These are phyloP conservation scores for Fistulifera pelliculosa DNA, from an alignment of 108 stramenopile genomes.

Conservation along the genomic window DNA sequence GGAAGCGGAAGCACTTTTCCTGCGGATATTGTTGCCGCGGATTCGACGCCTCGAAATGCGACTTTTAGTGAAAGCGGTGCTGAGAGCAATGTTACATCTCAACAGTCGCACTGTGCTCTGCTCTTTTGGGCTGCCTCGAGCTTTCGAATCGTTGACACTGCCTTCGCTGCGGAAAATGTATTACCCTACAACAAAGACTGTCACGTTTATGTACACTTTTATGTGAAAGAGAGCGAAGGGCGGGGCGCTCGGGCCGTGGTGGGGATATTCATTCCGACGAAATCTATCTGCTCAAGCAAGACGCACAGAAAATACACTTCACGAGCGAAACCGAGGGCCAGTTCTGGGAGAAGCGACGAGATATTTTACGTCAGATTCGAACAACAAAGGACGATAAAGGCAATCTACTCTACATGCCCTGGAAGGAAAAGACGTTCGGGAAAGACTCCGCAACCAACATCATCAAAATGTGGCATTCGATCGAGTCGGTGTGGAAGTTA, in stretches of 20 bases:
- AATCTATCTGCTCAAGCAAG: conserved; percentile 26
- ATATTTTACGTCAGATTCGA: not conserved
- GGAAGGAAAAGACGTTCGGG: conserved; percentile 11
- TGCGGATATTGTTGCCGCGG: no score
- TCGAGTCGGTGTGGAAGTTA: conserved; percentile 24
- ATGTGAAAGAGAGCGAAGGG: conserved; percentile 22
- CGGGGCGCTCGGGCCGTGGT: conserved; percentile 29
- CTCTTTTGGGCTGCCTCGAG: conserved; percentile 40
- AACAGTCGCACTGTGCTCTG: conserved; percentile 2
- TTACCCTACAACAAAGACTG: conserved; percentile 43
- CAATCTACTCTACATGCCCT: conserved; percentile 25
- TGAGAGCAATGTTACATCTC: not conserved
- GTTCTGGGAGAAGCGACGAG: not conserved
- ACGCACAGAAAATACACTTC: not conserved
- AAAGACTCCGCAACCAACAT: conserved; percentile 20
- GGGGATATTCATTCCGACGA: conserved; percentile 33
- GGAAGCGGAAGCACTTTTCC: no score
- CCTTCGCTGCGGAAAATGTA: conserved; percentile 36
- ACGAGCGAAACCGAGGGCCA: not conserved
- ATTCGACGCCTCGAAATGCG: no score
- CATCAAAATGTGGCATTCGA: conserved; percentile 38
- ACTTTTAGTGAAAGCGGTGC: no score
- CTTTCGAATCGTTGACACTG: conserved; percentile 35
- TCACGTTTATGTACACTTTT: conserved; percentile 41
- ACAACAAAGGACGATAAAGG: not conserved